Evolutionary conservation across 257 asterid genomes (phyloP).

Genomic region (Solanum chiquidenum): DNA sequence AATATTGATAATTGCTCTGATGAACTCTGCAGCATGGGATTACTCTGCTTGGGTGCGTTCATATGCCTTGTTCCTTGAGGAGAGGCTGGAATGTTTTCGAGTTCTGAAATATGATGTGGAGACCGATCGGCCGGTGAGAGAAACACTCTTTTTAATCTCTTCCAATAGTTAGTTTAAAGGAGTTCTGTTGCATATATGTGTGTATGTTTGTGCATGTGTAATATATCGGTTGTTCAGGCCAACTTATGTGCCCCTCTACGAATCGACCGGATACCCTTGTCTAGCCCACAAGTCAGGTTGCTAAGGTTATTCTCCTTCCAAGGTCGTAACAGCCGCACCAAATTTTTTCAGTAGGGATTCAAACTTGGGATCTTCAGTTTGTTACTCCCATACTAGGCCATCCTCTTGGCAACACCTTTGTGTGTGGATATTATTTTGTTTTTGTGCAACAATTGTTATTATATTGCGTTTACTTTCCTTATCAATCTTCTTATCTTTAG

Average conservation of each 20-base stretch:
- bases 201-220: not conserved
- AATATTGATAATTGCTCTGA: conserved; percentile 2
- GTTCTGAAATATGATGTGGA: conserved; percentile 80
- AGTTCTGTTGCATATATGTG: not conserved
- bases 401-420: not conserved
- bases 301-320: not conserved
- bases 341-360: not conserved
- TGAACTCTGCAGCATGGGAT: conserved; percentile 76
- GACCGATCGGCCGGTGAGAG: conserved; percentile 58
- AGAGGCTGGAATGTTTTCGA: conserved; percentile 90
- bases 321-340: not conserved
- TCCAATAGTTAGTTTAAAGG: not conserved
- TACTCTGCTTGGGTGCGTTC: conserved; percentile 95
- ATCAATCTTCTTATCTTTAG: not conserved
- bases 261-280: not conserved
- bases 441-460: not conserved
- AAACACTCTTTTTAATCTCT: not conserved
- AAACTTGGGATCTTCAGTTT: not conserved
- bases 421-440: not conserved
- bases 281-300: not conserved
- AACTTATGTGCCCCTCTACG: not conserved
- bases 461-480: not conserved
- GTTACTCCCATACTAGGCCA: not conserved
- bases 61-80: conserved; percentile 86
- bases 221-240: not conserved